Conservation (phyloP, 23 red algal genomes). For the Gracilaria vermiculophylla region DNA sequence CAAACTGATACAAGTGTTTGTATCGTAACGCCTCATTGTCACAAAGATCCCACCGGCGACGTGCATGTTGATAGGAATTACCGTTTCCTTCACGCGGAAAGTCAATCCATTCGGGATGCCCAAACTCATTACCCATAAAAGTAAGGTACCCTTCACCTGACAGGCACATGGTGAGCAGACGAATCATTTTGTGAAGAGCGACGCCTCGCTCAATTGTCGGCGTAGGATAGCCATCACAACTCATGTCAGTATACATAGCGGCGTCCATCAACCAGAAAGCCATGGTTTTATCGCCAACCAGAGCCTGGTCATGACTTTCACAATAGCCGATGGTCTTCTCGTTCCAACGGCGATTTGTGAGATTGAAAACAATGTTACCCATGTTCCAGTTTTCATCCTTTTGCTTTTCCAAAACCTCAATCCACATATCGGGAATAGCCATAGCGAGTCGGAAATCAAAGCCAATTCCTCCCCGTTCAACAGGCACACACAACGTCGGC, state of each 20-base stretch:
- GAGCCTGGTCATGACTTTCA: constrained; percentile 96
- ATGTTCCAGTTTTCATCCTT: constrained; percentile 99
- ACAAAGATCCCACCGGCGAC: constrained; percentile 90
- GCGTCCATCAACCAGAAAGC: constrained; percentile 98
- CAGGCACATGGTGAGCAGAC: constrained; percentile 83
- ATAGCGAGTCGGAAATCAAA: constrained; percentile 98
- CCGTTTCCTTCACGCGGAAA: constrained; percentile 98
- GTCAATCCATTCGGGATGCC: constrained; percentile 99
- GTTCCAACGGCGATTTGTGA: constrained; percentile 97
- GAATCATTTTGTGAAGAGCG: constrained; percentile 99
- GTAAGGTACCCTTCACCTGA: constrained; percentile 97
- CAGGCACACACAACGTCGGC: constrained; percentile 95
- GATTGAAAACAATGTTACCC: constrained; percentile 90
- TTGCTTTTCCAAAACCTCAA: constrained; percentile 90
- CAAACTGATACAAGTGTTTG: constrained; percentile 81
- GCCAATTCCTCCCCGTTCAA: constrained; percentile 87
- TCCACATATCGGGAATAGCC: constrained; percentile 98
- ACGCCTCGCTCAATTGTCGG: constrained; percentile 84
- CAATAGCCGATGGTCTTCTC: constrained; percentile 95
- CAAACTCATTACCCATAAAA: constrained; percentile 99
- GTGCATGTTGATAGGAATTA: constrained; percentile 93
- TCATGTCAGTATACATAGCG: constrained; percentile 97
- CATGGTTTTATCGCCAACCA: constrained; percentile 99
- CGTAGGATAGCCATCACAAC: constrained; percentile 48
- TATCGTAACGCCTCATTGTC: constrained; percentile 82